Evolutionary conservation across 2,329 filamentous ascomycete genomes (phyloP), one percentile per base, ranked within the genome.

Genomic region (Neofusicoccum umdonicola): DNA sequence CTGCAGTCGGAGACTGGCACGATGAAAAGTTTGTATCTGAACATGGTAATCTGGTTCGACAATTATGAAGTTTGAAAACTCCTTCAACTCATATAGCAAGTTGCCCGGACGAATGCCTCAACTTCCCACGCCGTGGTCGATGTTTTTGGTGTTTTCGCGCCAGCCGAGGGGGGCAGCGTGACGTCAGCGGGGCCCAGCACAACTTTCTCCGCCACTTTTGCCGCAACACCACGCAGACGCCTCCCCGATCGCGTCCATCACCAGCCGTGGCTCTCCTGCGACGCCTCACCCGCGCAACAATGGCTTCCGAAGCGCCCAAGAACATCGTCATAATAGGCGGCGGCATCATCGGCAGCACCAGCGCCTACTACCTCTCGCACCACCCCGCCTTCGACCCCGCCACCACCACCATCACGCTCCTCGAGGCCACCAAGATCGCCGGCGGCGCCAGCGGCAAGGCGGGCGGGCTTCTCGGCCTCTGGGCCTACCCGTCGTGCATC

Each of bases 381-480:
- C 93, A 98, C 76, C 88, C 91, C 34, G 88, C 85, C 35, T 98
- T 91, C 80, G 85, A 95, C 75, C 87, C 88, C 47, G 78, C 85
- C 22, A 85, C 86, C 62, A 91, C 97, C 76, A 88, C 83, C 62
- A 89, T 98, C 71, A 96, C 91, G 1, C 83, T 99, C 35, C 84
- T 98, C 63, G 95, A 99, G 81, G 93, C 95, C 0, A 88, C 88
- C 3, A 84, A 88, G 50, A 89, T 98, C 68, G 95, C 95, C 6
- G 87, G 92, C n/a, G 94, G 91, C 27, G 94, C 95, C 42, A 97
- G 93, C 8, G 95, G 95, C 45, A 98, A 97, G 79, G 94, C 95
- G 0, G 95, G 95, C 15, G 95, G 95, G 1, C 83, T 99, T 4
- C 84, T 99, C 22, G 95, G 89, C 0, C 82, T 93, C 15, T 98